Conservation (phyloP, 2,329 filamentous ascomycete species). For the Alternaria conjuncta region DNA sequence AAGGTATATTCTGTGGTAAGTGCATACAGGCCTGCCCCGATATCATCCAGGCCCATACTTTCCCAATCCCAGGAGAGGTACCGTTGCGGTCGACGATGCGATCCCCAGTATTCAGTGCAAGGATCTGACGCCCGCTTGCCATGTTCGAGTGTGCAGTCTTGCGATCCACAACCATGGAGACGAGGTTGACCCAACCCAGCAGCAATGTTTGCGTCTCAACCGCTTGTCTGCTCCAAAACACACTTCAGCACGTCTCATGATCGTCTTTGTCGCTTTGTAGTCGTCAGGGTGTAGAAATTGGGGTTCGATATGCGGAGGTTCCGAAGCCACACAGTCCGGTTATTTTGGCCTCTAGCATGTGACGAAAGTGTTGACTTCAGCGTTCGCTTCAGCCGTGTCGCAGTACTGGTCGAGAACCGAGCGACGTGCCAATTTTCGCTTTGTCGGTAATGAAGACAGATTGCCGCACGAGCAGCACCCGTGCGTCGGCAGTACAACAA, state of each 20-base stretch:
- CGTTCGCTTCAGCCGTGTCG: too few species aligned
- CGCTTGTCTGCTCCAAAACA: background rate
- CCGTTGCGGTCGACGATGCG: background rate
- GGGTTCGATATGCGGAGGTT: background rate
- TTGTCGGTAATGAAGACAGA: background rate
- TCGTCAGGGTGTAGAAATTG: background rate
- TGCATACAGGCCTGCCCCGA: background rate
- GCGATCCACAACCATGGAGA: background rate
- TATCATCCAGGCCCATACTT: background rate
- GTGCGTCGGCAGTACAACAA: background rate
- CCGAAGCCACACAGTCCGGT: background rate
- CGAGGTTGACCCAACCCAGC: background rate
- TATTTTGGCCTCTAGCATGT: background rate
- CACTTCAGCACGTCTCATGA: background rate
- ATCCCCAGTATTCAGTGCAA: background rate
- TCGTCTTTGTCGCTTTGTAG: background rate
- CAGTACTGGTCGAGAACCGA: background rate
- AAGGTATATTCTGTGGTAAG: too few species aligned
- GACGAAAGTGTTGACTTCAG: too few species aligned
- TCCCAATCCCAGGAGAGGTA: background rate
- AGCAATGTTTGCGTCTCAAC: background rate
- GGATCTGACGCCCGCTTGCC: background rate
- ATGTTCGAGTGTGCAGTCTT: background rate
- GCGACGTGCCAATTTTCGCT: background rate
- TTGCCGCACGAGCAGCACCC: background rate